Base-by-base conservation (phyloP, 2,329 filamentous ascomycete species). In the Alternaria brassicae region DNA sequence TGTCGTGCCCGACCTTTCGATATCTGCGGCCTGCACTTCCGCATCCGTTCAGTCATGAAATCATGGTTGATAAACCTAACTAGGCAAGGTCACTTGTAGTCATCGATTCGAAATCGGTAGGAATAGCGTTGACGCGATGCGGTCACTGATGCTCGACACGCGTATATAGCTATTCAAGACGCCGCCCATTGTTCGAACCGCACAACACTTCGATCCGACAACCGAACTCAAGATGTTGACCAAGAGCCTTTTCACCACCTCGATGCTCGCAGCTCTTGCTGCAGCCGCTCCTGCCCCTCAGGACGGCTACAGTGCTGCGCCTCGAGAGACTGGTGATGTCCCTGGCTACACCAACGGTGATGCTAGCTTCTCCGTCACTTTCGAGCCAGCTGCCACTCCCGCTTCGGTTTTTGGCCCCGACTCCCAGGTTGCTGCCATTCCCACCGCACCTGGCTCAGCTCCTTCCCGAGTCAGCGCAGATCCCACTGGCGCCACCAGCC, bases 401-500 rank as follows among this genome's bases (percentile, higher is more conserved):
- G 79, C 81, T 34, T 77, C 76, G 23, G 72, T 71, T 42, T 83
- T 84, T 58, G 80, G 80, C 6, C 71, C 74, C 12, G 77, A 80
- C 66, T 82, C 81, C 45, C 74, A 78, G 52, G 68, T 83, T 48
- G 67, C 78, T 41, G 80, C 61, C 55, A 62, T 63, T 6, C 58
- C 76, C 45, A 66, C 71, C 41, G 37, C 74, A 37, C 67, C 76
- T 41, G 60, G 56, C n/a, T 74, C 77, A 47, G 79, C 75, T 32
- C 77, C 74, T 34, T 79, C 85, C 4, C 77, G 82, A 58, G 72
- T 81, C 52, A 85, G 81, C 65, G 79, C 79, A 44, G 75, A 82
- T 55, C 76, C 83, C 13, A 85, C 83, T 36, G 85, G 89, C 28
- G 81, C 86, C 5, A 89, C 88, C 2, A 86, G 84, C 4, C 90